Conservation (phyloP, 805 yeast species). For the Cyberlindnera maritima region DNA sequence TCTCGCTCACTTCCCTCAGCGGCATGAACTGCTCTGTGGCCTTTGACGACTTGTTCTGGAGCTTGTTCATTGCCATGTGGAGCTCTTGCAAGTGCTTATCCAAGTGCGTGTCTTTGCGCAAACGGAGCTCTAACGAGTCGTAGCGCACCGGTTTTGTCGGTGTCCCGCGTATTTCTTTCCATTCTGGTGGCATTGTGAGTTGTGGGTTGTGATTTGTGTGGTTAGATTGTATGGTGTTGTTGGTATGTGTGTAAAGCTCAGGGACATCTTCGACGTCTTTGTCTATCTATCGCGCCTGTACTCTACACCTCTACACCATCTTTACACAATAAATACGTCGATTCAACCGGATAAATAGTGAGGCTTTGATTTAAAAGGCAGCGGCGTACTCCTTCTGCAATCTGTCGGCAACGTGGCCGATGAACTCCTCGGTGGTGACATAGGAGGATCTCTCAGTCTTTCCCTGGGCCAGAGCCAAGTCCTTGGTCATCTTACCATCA, state of each 20-base stretch:
- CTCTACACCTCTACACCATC: neutral
- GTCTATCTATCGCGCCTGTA: too few relatives aligned
- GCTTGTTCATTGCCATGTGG: conserved; percentile 20
- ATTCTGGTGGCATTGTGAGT: neutral
- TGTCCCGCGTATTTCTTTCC: conserved; percentile 22
- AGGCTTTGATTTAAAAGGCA: conserved; percentile 10
- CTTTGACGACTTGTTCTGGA: conserved; percentile 21
- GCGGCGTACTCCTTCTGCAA: conserved; percentile 31
- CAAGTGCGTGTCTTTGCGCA: conserved; percentile 19
- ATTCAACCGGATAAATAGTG: neutral
- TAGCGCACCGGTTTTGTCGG: conserved; percentile 17
- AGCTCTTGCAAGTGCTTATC: conserved; percentile 18
- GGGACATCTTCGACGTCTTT: too few relatives aligned
- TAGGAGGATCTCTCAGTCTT: conserved; percentile 77
- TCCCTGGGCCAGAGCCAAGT: conserved; percentile 86
- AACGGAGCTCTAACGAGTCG: conserved; percentile 9
- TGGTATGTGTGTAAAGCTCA: too few relatives aligned
- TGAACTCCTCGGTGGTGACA: conserved; percentile 90
- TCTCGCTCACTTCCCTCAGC: conserved; percentile 15
- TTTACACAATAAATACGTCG: neutral
- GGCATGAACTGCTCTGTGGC: conserved; percentile 9
- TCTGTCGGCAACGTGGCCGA: conserved; percentile 74
- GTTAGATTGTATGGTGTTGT: too few relatives aligned
- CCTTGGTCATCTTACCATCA: conserved; percentile 94
- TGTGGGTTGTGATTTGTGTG: too few relatives aligned